Evolutionary conservation across 75 land plant species (phyloP), one percentile per base, ranked within the genome.

Genomic region (Cryptomeria japonica): DNA sequence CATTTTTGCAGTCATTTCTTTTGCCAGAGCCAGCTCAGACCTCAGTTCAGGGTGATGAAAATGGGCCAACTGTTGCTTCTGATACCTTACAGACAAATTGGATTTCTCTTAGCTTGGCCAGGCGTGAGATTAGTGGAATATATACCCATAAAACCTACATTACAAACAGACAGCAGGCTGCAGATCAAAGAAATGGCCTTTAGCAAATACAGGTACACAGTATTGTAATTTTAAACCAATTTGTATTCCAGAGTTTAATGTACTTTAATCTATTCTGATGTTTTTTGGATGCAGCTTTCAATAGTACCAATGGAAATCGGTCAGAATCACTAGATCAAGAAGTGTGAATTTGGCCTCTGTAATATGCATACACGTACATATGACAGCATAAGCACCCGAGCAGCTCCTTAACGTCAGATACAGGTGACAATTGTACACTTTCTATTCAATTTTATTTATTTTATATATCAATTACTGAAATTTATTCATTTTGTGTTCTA

Each of bases 51-150:
- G 84, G 44, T n/a, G 84, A 80, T 44, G 10, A 31, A 44, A 28
- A 25, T 80, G 84, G 44, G 42, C 84, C 84, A 28, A 11, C 44
- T 28, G 39, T 41, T 80, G 3, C 32, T 78, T 28, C 84, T 80
- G 84, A 80, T 42, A 41, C 51, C 28, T 44, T 28, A 6, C 49
- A 80, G 44, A 42, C 84, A 80, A 80, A 80, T 42, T 80, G 84
- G 84, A 44, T 44, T 41, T 80, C 84, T 11, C 84, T 44, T 80
- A 80, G 49, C 44, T 80, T 80, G 47, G 84, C 49, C n/a, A 44
- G 16, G 44, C 32, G 49, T 6, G 44, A 28, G 32, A 80, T 41
- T 15, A 39, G 28, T 80, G 84, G 84, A 44, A 80, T 28, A 11
- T n/a, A n/a, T 80, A 42, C 84, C 31, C 49, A 39, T 28, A 49